Evolutionary conservation across 1,139 yeast species (phyloP), one percentile per base, ranked within the genome.

Genomic region (Lodderomyces jiufengensis): DNA sequence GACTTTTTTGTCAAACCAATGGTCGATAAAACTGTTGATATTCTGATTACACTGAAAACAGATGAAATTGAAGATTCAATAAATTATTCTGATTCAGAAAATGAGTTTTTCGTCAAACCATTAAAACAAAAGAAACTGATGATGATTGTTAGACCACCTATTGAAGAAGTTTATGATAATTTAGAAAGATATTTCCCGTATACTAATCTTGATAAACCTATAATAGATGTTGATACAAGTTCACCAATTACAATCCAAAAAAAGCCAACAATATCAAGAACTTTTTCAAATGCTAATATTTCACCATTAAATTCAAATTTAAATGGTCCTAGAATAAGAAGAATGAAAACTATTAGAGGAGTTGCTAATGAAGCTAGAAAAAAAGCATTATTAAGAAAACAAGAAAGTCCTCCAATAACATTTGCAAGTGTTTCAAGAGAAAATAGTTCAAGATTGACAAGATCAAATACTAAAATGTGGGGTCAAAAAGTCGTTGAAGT

Each of bases 381-480:
- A 61, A 85, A 62, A 77, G 75, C 61, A 70, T 79, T 45, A 20
- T 66, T 51, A 29, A 53, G 53, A 38, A 59, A 50, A 46, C 49
- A 33, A 49, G 29, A 29, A 21, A 30, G 43, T 9, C 42, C 45
- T 2, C 45, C 40, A 6, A 39, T 37, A 9, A 42, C 45, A 3
- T 43, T 41, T 24, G 38, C 47, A 7, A 40, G 34, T n/a, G 20
- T 30, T 7, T 27, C 42, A 2, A 32, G 43, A 7, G 42, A 41
- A 27, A 39, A 39, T 20, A 41, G 42, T 23, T 22, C 36, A 11
- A 41, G 36, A 23, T 51, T 86, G 27, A 70, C 86, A 44, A 67
- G 97, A 40, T 75, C 80, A 37, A 87, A 94, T 51, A 94, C 99
- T 2, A 92, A 92, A 60, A 78, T 94, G 83, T 94, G 99, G 99